phyloP scores from a whole-genome alignment of 306 rosid genomes.

The Dicorynia guianensis region DNA sequence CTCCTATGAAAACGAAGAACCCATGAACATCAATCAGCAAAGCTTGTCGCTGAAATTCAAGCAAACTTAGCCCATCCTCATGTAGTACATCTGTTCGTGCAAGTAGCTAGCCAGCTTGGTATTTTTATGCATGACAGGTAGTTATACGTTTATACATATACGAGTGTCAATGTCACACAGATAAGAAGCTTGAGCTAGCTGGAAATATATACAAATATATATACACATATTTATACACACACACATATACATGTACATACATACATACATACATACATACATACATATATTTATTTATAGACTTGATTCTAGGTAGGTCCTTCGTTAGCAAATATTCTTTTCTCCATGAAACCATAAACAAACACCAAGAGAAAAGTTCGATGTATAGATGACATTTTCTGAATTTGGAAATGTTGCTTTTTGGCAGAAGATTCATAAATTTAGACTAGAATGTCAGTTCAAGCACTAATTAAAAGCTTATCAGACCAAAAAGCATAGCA shows the following conservation, averaged over 20 bases:
- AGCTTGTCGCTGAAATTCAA: no score
- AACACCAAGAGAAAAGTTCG: slow-evolving; percentile 26
- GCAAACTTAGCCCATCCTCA: not conserved
- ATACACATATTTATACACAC: no score
- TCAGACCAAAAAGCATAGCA: slow-evolving; percentile 1
- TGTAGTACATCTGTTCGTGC: not conserved
- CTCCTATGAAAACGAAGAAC: not conserved
- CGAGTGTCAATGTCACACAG: slow-evolving; percentile 24
- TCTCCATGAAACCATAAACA: slow-evolving; percentile 17
- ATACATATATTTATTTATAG: no score
- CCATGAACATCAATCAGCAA: not conserved
- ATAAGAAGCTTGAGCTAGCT: slow-evolving; percentile 15
- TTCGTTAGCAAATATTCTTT: slow-evolving; percentile 21
- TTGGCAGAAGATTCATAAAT: slow-evolving; percentile 7
- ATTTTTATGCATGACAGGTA: not conserved
- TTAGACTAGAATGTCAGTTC: slow-evolving; percentile 14
- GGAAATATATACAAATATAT: no score
- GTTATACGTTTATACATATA: not conserved
- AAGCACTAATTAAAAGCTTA: slow-evolving; percentile 7
- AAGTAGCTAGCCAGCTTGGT: not conserved
- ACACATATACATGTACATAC: no score
- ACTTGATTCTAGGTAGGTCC: not conserved
- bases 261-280: no score
- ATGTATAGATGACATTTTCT: slow-evolving; percentile 28
- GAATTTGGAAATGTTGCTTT: slow-evolving; percentile 33